Evolutionary conservation across 345 rosid genomes (phyloP).

Genomic region (Syzygium jambos): DNA sequence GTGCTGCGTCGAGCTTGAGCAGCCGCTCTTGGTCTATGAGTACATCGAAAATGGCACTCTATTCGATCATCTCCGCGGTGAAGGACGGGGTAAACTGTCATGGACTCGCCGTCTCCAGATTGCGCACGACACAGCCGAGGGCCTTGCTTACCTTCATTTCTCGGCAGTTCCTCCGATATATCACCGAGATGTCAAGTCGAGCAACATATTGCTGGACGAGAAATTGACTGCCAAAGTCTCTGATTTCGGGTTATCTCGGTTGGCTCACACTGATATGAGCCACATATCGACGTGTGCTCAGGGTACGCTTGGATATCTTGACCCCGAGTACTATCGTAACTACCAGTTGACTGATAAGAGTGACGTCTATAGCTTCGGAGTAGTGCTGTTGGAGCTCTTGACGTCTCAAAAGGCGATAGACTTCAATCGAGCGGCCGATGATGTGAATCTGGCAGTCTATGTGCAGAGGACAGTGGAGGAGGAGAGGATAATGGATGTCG

Average conservation of each 20-base stretch:
- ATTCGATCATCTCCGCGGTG: slow-evolving; percentile 22
- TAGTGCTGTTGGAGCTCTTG: slow-evolving; percentile 38
- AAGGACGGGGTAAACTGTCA: not conserved
- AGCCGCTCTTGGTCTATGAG: slow-evolving; percentile 45
- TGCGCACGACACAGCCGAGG: slow-evolving; percentile 30
- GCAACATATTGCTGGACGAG: slow-evolving; percentile 43
- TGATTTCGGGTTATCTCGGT: slow-evolving; percentile 44
- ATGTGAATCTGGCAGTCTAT: slow-evolving; percentile 36
- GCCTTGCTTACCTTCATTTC: slow-evolving; percentile 38
- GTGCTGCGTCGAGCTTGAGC: slow-evolving; percentile 43
- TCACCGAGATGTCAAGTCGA: slow-evolving; percentile 44
- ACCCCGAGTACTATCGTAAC: slow-evolving; percentile 36
- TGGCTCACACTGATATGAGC: slow-evolving; percentile 29
- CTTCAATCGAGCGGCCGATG: slow-evolving; percentile 26
- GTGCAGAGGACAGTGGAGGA: slow-evolving; percentile 26
- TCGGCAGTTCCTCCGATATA: slow-evolving; percentile 35
- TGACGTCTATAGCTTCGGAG: slow-evolving; percentile 47
- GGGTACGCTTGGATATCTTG: slow-evolving; percentile 43
- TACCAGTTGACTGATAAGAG: slow-evolving; percentile 46
- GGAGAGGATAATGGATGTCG: slow-evolving; percentile 23
- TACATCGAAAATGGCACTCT: slow-evolving; percentile 30
- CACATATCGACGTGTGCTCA: slow-evolving; percentile 48
- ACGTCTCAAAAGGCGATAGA: slow-evolving; percentile 40
- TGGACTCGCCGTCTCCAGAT: slow-evolving; percentile 29
- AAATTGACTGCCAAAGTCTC: slow-evolving; percentile 33